Percentiles rank a stretch among this genome's conserved stretches.
Conservation (phyloP, 805 yeast species). For the Kodamaea neixiangensis region DNA sequence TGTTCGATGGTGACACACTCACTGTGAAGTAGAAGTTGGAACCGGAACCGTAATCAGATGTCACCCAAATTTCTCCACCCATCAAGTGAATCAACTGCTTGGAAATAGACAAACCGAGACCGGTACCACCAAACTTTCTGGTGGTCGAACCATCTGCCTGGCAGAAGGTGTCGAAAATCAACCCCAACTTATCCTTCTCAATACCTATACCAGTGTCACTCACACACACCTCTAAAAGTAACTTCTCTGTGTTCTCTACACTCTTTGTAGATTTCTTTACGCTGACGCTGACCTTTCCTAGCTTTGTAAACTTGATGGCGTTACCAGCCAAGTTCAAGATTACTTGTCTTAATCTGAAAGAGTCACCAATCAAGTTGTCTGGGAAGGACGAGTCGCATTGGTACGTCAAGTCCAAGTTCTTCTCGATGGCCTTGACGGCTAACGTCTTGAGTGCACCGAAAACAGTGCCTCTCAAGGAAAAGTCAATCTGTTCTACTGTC, state of each 20-base stretch:
- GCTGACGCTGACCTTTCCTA: slow-evolving; percentile 77
- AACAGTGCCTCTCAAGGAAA: slow-evolving; percentile 81
- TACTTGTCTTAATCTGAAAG: slow-evolving; percentile 85
- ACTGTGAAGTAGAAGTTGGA: slow-evolving; percentile 83
- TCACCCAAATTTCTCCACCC: slow-evolving; percentile 95
- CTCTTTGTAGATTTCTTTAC: slow-evolving; percentile 55
- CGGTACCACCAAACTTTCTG: slow-evolving; percentile 91
- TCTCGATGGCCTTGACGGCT: slow-evolving; percentile 88
- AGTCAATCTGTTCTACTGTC: slow-evolving; percentile 90
- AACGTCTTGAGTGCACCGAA: slow-evolving; percentile 88
- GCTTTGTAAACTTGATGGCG: slow-evolving; percentile 83
- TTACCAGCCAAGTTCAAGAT: slow-evolving; percentile 85
- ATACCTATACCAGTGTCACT: slow-evolving; percentile 92
- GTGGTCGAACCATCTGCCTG: slow-evolving; percentile 95
- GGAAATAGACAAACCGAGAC: slow-evolving; percentile 84
- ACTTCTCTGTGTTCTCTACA: slow-evolving; percentile 39
- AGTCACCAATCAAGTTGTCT: slow-evolving; percentile 83
- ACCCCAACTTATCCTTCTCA: slow-evolving; percentile 77
- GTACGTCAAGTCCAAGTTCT: slow-evolving; percentile 75
- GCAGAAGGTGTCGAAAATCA: slow-evolving; percentile 86
- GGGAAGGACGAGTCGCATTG: slow-evolving; percentile 87
- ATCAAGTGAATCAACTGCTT: slow-evolving; percentile 83
- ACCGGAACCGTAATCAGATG: slow-evolving; percentile 77
- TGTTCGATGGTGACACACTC: slow-evolving; percentile 70
- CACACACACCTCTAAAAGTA: slow-evolving; percentile 77